phyloP scores from a whole-genome alignment of 306 rosid genomes.

The Parietaria judaica region DNA sequence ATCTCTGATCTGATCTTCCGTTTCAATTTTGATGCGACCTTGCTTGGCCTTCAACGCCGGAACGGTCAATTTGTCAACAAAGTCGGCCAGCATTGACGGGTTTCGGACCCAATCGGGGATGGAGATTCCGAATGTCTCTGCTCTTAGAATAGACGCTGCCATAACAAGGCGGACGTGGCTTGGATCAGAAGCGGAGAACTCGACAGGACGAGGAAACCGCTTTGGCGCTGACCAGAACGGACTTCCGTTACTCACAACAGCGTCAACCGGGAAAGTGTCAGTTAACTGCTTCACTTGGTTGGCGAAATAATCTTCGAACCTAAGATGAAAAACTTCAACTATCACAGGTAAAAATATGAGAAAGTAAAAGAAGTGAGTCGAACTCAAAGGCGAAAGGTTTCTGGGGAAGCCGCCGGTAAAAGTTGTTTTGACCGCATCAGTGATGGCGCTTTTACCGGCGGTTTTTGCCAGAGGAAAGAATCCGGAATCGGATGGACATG shows the following conservation, averaged over 20 bases:
- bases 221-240: constrained; percentile 99
- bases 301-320: constrained; percentile 92
- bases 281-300: constrained; percentile 80
- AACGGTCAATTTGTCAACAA: constrained; percentile 52
- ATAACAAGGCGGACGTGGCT: constrained; percentile 61
- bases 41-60: constrained; percentile 80
- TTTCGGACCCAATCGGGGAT: constrained; percentile 79
- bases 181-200: constrained; percentile 65
- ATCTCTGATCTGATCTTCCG: constrained; percentile 83
- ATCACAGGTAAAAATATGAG: not conserved
- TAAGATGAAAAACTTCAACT: constrained; percentile 22
- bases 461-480: not conserved
- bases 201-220: constrained; percentile 77
- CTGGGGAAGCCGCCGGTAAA: too few relatives aligned
- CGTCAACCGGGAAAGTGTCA: constrained; percentile 94
- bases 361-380: not conserved
- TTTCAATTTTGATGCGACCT: constrained; percentile 59
- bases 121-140: constrained; percentile 82
- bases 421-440: too few relatives aligned
- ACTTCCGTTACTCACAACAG: constrained; percentile 80
- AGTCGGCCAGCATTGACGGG: constrained; percentile 57
- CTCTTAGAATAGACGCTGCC: constrained; percentile 77
- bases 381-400: too few relatives aligned
- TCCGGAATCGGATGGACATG: not conserved
- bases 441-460: too few relatives aligned